A percentile compares a stretch with the other conserved stretches of the same genome.
Conservation (phyloP, 2,329 filamentous ascomycete genomes). For the Penicillium hesseltinei region DNA sequence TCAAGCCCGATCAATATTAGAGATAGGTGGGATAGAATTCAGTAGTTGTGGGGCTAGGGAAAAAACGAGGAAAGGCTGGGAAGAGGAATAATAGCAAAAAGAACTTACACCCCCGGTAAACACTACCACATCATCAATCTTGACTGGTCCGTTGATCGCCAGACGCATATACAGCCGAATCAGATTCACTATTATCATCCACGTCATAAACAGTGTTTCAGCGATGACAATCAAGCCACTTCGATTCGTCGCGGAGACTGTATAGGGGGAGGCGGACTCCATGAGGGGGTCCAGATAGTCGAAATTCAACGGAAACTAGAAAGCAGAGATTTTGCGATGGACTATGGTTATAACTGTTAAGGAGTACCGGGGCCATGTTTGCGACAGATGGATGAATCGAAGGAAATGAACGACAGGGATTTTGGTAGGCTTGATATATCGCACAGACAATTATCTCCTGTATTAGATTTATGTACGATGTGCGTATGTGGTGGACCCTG, state of each 20-base stretch:
- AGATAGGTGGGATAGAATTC: no score
- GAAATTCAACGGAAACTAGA: not conserved
- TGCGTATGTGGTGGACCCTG: not conserved
- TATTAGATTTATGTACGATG: not conserved
- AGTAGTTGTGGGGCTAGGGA: not conserved
- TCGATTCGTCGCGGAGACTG: not conserved
- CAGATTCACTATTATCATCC: not conserved
- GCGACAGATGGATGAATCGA: not conserved
- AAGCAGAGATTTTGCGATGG: not conserved
- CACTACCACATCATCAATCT: not conserved
- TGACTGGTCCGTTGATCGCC: not conserved
- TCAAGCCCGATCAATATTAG: not conserved
- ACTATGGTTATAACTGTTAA: not conserved
- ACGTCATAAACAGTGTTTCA: not conserved
- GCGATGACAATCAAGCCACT: not conserved
- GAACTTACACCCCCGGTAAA: not conserved
- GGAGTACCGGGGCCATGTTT: not conserved
- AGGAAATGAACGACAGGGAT: not conserved
- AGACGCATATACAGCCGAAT: not conserved
- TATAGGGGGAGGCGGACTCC: not conserved
- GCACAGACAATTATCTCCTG: no score
- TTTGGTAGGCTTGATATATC: not conserved
- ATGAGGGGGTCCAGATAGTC: not conserved
- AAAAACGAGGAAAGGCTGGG: not conserved
- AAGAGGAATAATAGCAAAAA: not conserved